Evolutionary conservation across 352 stramenopile species (phyloP).

Genomic region (Phytophthora citrophthora): DNA sequence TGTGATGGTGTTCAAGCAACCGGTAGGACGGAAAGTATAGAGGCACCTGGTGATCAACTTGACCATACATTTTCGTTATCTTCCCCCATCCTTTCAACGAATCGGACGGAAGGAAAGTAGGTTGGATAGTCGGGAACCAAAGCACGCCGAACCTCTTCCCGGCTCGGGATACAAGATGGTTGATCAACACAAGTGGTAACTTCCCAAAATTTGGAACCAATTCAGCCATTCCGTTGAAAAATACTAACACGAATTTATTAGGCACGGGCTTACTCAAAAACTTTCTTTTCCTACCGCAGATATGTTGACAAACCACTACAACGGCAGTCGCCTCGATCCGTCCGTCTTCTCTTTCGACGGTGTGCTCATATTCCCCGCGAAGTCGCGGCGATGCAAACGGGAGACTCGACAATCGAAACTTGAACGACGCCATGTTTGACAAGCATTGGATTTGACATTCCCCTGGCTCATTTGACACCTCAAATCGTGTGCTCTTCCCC

Average conservation of each 20-base stretch:
- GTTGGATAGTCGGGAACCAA: conserved; percentile 24
- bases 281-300: conserved; percentile 21
- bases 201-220: no score
- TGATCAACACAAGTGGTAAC: no score
- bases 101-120: not conserved
- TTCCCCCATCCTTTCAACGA: conserved; percentile 15
- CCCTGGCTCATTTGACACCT: conserved; percentile 19
- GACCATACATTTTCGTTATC: conserved; percentile 9
- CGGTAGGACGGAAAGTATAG: conserved; percentile 4
- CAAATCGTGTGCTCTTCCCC: conserved; percentile 44
- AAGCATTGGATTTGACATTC: conserved; percentile 30
- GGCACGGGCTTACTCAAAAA: conserved; percentile 26
- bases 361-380: conserved; percentile 34
- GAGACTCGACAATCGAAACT: conserved; percentile 26
- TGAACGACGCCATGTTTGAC: conserved; percentile 21
- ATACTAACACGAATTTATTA: conserved; percentile 26
- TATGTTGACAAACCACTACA: conserved; percentile 3
- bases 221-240: not conserved
- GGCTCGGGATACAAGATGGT: not conserved
- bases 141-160: conserved; percentile 13
- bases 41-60: conserved; percentile 2
- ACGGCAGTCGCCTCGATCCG: not conserved
- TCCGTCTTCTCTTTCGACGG: conserved; percentile 17
- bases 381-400: conserved; percentile 28
- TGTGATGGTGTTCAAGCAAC: conserved; percentile 4